Base-by-base conservation (phyloP, 805 yeast genomes). In the Phaffomyces antillensis region DNA sequence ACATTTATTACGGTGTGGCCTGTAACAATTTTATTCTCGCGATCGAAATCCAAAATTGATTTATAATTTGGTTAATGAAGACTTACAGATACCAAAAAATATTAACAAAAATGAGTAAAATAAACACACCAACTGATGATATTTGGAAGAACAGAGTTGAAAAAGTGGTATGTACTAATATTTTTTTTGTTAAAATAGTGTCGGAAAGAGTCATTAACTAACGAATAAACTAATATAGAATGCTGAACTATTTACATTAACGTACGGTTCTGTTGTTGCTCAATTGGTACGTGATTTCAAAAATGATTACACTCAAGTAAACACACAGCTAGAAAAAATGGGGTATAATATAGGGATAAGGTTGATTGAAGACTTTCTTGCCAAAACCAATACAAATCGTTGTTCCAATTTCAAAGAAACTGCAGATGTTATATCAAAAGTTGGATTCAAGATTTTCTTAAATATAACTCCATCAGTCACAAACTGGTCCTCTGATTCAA, bases 261-360 rank as follows among this genome's bases (percentile, higher is more conserved):
- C 96, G 1, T 93, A 93, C 57, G 99, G 99, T 10, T 82, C 96
- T 3, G 79, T 93, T 40, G 98, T 93, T 40, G 79, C 95, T 13
- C 97, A 91, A 58, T 68, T 93, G 43, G 89, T 96, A 60, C 78
- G 82, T 47, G 98, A 93, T 59, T 82, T 76, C 63, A 75, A 82
- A 44, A 73, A 78, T 51, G 86, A 90, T 62, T 90, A 87, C 62
- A 61, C 59, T 7, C 81, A 81, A 56, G 96, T 93, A 46, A 93
- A 93, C 60, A 69, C 71, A 42, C 95, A 91, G 59, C 71, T 93
- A 41, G 96, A 83, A 56, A 77, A 79, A 51, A 91, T 93, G 98
- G 99, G 99, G 1, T 87, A 90, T 63, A 89, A 86, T 61, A 93
- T 93, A 36, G 99, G 99, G 2, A 68, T 89, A 40, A 70, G 99